A percentile compares a stretch with the other conserved stretches of the same genome.
Evolutionary conservation across 139 green algal genomes (phyloP).

Genomic region (Deuterostichococcus epilithicus): DNA sequence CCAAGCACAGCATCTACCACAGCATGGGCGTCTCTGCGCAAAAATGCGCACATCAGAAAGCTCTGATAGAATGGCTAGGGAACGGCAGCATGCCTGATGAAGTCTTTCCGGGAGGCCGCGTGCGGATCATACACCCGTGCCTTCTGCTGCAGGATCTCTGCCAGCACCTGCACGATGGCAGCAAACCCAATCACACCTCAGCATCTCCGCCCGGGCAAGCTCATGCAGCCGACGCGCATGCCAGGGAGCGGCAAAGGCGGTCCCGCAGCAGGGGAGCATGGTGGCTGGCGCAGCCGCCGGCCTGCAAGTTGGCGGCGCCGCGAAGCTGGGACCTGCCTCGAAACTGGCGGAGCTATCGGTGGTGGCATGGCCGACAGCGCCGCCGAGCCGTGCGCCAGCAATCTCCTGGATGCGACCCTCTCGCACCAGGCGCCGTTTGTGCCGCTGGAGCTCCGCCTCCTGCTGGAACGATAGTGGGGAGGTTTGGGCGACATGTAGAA

Average conservation of each 20-base stretch:
- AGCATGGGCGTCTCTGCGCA: no score
- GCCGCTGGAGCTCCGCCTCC: slow-evolving; percentile 37
- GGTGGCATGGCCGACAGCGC: slow-evolving; percentile 1
- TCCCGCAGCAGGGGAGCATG: no score
- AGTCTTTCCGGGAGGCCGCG: slow-evolving; percentile 14
- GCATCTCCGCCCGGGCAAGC: no score
- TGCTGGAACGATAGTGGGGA: no score
- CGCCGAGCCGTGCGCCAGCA: slow-evolving; percentile 10
- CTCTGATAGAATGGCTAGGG: no score
- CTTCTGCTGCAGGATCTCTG: slow-evolving; percentile 43
- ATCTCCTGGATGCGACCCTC: slow-evolving; percentile 28
- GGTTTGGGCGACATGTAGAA: no score
- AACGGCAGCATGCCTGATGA: slow-evolving; percentile 27
- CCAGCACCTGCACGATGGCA: slow-evolving; percentile 5
- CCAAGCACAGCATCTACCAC: no score
- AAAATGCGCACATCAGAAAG: no score
- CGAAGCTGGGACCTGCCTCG: slow-evolving; percentile 13
- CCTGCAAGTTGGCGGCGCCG: no score
- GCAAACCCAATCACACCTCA: not conserved
- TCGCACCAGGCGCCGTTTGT: slow-evolving; percentile 28
- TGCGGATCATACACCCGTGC: slow-evolving; percentile 34
- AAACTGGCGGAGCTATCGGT: slow-evolving; percentile 23
- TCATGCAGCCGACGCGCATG: no score
- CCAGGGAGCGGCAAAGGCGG: no score
- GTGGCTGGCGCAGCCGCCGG: no score